Evolutionary conservation across 2,329 filamentous ascomycete genomes (phyloP), one percentile per base, ranked within the genome.

Genomic region (Alternaria tenuissima): DNA sequence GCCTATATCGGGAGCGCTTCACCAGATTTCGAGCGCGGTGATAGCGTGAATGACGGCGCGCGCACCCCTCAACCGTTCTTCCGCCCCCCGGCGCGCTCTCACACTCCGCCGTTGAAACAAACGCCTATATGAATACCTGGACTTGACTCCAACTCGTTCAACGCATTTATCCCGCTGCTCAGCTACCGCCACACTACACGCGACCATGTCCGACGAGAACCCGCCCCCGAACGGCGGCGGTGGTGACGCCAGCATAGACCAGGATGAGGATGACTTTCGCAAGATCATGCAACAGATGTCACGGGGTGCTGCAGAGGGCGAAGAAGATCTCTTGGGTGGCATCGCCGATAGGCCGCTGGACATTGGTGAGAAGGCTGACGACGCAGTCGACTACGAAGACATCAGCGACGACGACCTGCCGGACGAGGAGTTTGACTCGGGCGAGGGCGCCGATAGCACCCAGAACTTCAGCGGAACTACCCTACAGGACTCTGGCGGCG

Each of bases 381-480:
- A 98, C 80, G 95, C 95, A 41, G 82, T 95, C 63, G 95, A 99
- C 75, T 99, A 86, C 70, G 93, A 92, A 75, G 92, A 97, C 73
- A 94, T 98, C 63, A 91, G 91, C 66, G 94, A 98, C 76, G 93
- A 96, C 74, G 94, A 97, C 64, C 85, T 97, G 7, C 91, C 93
- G 7, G 92, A 95, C 64, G 89, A 92, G 61, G 86, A 89, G 59
- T 67, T 69, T 22, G 66, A 62, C 32, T 51, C 42, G 43, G 70
- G 65, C 39, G 68, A 66, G 11, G 64, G 62, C 44, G 69, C 66
- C 32, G 66, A 59, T 30, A 58, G 65, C 36, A 63, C 61, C 22
- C 55, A 67, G 7, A 70, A 72, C 39, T 68, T 70, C 46, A 78
- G 74, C 46, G 77, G 75, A 14, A 75, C 69, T 7, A 76, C 73